Percentiles rank a stretch among this genome's conserved stretches.
phyloP scores from a whole-genome alignment of 2,329 filamentous ascomycete species.

The Xylariaceae sp. region DNA sequence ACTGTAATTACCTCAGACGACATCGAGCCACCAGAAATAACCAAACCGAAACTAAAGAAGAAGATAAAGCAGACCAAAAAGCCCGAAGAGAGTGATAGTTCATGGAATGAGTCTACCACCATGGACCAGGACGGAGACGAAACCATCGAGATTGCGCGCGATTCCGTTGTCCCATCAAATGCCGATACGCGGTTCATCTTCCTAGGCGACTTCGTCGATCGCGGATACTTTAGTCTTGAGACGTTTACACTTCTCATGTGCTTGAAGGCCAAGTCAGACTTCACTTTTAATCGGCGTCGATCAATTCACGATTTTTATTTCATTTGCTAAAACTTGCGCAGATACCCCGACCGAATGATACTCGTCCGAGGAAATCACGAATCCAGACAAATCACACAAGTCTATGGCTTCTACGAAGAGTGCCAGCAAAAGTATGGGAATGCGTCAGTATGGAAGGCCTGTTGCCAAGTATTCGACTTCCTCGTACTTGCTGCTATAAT shows the following conservation, averaged over 20 bases:
- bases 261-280: slow-evolving; percentile 64
- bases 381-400: slow-evolving; percentile 94
- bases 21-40: slow-evolving; percentile 87
- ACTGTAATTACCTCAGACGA: slow-evolving; percentile 83
- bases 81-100: slow-evolving; percentile 45
- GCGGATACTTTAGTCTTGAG: slow-evolving; percentile 95
- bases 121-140: slow-evolving; percentile 46
- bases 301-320: background rate
- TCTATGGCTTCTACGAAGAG: slow-evolving; percentile 98
- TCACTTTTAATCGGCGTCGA: slow-evolving; percentile 2
- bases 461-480: slow-evolving; percentile 99
- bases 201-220: slow-evolving; percentile 89
- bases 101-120: slow-evolving; percentile 42
- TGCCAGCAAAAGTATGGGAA: slow-evolving; percentile 98
- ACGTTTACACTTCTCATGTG: slow-evolving; percentile 97
- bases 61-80: slow-evolving; percentile 66
- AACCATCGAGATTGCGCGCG: slow-evolving; percentile 35
- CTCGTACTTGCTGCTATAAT: slow-evolving; percentile 94
- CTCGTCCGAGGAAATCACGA: slow-evolving; percentile 98
- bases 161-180: slow-evolving; percentile 20
- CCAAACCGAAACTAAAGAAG: slow-evolving; percentile 77
- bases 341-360: slow-evolving; percentile 92
- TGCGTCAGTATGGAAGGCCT: slow-evolving; percentile 99
- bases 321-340: slow-evolving; percentile 38
- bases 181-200: slow-evolving; percentile 55